phyloP scores from a whole-genome alignment of 106 monocot genomes.

The Dioscorea dumetorum region DNA sequence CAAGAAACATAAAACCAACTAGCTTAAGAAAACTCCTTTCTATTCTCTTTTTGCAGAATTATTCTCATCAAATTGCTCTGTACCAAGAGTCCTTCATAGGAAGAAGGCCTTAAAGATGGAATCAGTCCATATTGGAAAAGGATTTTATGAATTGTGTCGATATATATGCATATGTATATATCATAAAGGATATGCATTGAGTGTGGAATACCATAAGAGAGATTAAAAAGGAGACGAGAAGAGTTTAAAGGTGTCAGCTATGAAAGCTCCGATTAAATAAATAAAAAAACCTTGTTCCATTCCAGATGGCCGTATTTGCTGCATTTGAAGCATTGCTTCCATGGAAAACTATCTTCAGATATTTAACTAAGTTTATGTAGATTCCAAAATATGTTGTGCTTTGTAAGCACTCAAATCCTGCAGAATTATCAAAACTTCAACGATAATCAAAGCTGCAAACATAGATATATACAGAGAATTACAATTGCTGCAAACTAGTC shows the following conservation, averaged over 20 bases:
- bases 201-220: conserved; percentile 16
- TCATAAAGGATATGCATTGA: no score
- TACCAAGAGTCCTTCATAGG: conserved; percentile 25
- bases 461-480: no score
- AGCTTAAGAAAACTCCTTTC: conserved; percentile 11
- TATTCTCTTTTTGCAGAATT: background rate
- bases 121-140: conserved; percentile 30
- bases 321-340: conserved; percentile 21
- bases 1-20: no score
- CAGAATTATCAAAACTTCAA: no score
- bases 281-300: conserved; percentile 21
- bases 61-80: conserved; percentile 40
- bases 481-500: no score
- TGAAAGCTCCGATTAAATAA: conserved; percentile 25
- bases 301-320: conserved; percentile 18
- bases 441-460: no score
- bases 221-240: conserved; percentile 11
- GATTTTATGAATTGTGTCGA: background rate
- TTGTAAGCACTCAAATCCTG: conserved; percentile 26
- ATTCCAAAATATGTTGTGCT: conserved; percentile 24
- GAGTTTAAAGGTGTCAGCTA: conserved; percentile 27
- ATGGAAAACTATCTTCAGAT: conserved; percentile 20
- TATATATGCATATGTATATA: no score
- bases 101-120: conserved; percentile 11
- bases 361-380: conserved; percentile 23